Base-by-base conservation (phyloP, 768 basidiomycete species). In the Phlegmacium glaucopus region DNA sequence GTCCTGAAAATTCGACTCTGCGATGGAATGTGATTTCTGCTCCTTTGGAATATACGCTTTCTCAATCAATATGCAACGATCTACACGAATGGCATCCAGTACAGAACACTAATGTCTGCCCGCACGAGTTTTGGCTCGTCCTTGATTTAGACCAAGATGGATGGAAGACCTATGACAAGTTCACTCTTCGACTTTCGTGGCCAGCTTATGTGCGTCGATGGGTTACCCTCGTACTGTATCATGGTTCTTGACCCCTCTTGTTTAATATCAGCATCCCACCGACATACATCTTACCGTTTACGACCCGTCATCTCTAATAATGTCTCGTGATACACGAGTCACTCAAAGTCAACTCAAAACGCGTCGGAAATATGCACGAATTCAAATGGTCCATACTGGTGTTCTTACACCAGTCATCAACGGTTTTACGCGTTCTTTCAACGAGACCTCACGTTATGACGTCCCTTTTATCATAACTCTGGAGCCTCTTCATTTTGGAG, bases 401-500 rank as follows among this genome's bases (percentile, higher is more conserved):
- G 69, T 86, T 25, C 70, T 68, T 49, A 71, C 72, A 2, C 80
- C 79, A 17, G 22, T 5, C 22, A 22, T 22, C 22, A 22, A 22
- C 22, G 49, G 49, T 28, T 36, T 53, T 43, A 52, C 50, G 28
- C 26, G 55, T 45, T 46, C 52, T 34, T 34, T 55, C 25, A 53
- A 52, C n/a, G 50, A 56, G 26, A 37, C 54, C 12, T 49, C 44
- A 11, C 67, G 54, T n/a, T 51, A 56, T 18, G 43, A 59, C 0
- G 72, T 86, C 5, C 71, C 82, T 3, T 71, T 87, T 52, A 61
- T 72, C 46, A 53, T 87, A 12, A 62, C 70, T 15, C 58, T 87
- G 37, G 86, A 88, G 55, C 86, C 81, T 22, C 62, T 81, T 1
- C 71, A 77, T 45, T 56, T 80, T n/a, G 82, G 80, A 12, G 61